phyloP scores from a whole-genome alignment of 352 stramenopile species.

The Pythium dissimile region DNA sequence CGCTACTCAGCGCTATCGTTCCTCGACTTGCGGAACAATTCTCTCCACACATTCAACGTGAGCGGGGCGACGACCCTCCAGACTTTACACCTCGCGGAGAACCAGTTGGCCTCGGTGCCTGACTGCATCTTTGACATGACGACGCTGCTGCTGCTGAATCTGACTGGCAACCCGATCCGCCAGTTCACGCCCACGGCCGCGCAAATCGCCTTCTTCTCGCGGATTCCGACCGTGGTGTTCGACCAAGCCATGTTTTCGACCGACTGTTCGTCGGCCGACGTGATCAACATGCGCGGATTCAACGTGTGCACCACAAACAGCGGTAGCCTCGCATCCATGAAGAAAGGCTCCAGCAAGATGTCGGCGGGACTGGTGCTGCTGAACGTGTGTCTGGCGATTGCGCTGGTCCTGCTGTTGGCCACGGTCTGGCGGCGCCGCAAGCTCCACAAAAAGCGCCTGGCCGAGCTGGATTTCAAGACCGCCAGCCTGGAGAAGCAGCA shows the following conservation, averaged over 20 bases:
- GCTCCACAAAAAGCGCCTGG: background rate
- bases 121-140: background rate
- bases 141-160: conserved; percentile 3
- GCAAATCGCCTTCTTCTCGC: background rate
- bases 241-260: conserved; percentile 12
- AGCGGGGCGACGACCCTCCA: background rate
- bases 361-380: conserved; percentile 6
- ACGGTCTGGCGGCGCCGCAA: background rate
- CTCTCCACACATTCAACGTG: conserved; percentile 3
- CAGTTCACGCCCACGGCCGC: background rate
- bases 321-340: background rate
- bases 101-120: conserved; percentile 5
- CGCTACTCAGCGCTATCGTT: background rate
- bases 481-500: background rate
- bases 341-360: background rate
- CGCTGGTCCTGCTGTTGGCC: background rate
- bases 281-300: background rate
- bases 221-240: background rate
- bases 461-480: background rate
- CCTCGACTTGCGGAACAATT: conserved; percentile 3
- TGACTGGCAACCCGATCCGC: conserved; percentile 10
- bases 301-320: background rate
- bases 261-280: background rate
- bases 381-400: conserved; percentile 4
- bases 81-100: conserved; percentile 3